Percentiles rank a stretch among this genome's conserved stretches.
Conservation (phyloP, 148 eudicot genomes). For the Gaultheria prostrata region DNA sequence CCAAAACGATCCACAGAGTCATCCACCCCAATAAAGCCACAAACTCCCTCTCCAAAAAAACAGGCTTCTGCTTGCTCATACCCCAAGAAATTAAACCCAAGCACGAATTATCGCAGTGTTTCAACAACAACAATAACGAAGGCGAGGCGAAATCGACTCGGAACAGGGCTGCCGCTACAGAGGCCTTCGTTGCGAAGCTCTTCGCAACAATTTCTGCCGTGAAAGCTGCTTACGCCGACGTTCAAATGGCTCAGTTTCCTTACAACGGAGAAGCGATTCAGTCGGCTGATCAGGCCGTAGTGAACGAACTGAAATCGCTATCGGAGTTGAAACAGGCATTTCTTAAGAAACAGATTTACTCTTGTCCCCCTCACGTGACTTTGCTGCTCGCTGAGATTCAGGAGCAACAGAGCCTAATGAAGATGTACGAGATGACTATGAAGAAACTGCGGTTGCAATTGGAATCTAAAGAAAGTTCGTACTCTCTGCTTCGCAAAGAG, state of each 20-base stretch:
- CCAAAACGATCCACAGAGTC: constrained; percentile 52
- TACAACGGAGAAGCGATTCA: constrained; percentile 58
- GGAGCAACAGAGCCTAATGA: constrained; percentile 78
- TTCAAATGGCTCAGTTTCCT: constrained; percentile 78
- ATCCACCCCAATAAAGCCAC: constrained; percentile 30
- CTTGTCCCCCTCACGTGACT: constrained; percentile 76
- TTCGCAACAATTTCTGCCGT: constrained; percentile 72
- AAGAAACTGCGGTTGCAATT: constrained; percentile 59
- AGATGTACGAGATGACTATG: constrained; percentile 79
- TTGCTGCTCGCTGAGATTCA: constrained; percentile 74
- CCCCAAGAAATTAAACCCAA: constrained; percentile 31
- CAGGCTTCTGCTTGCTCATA: constrained; percentile 30
- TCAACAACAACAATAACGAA: not conserved
- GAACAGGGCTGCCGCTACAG: constrained; percentile 42
- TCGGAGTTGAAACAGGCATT: constrained; percentile 66
- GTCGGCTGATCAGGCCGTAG: constrained; percentile 62
- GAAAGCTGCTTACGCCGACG: constrained; percentile 89
- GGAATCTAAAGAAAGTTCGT: constrained; percentile 35
- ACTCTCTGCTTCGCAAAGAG: constrained; percentile 24
- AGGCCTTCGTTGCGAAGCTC: constrained; percentile 68
- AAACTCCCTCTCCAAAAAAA: constrained; percentile 21
- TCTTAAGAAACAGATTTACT: constrained; percentile 44
- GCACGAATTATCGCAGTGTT: not conserved
- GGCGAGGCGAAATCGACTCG: constrained; percentile 8
- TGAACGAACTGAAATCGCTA: constrained; percentile 44